These are phyloP conservation scores for Paulownia fortunei DNA, from an alignment of 257 asterid species.

Conservation along the genomic window DNA sequence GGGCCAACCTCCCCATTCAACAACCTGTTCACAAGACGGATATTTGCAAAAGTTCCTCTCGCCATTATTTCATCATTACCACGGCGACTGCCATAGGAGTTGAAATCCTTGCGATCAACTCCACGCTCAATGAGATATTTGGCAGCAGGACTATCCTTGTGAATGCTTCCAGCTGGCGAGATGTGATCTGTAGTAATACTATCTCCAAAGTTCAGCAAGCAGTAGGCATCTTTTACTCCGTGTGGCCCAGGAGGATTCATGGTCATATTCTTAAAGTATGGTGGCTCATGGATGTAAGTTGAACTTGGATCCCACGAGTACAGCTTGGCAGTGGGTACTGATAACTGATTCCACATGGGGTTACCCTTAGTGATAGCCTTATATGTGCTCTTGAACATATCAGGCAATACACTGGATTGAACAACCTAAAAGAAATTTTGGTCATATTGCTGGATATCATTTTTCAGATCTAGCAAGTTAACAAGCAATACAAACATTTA, in stretches of 20 bases:
- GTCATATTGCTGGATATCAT: constrained; percentile 2
- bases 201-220: constrained; percentile 91
- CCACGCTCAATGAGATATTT: constrained; percentile 76
- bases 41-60: constrained; percentile 94
- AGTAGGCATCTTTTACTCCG: constrained; percentile 94
- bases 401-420: constrained; percentile 89
- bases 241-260: constrained; percentile 95
- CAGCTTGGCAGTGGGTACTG: constrained; percentile 66
- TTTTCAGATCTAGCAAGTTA: constrained; percentile 15
- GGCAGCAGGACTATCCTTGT: constrained; percentile 97
- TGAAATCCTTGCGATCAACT: constrained; percentile 85
- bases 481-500: constrained; percentile 19
- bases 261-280: constrained; percentile 90
- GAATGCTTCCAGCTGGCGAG: constrained; percentile 95
- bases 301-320: constrained; percentile 90
- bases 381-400: constrained; percentile 92
- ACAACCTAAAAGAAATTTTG: constrained; percentile 59
- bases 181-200: constrained; percentile 96
- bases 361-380: constrained; percentile 86
- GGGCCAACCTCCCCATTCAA: constrained; percentile 95
- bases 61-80: constrained; percentile 99
- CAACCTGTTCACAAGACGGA: constrained; percentile 87
- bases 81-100: constrained; percentile 96
- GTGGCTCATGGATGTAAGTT: constrained; percentile 95
- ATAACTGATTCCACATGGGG: constrained; percentile 86